Base-by-base conservation (phyloP, 805 yeast species). In the Yamadazyma sp. region DNA sequence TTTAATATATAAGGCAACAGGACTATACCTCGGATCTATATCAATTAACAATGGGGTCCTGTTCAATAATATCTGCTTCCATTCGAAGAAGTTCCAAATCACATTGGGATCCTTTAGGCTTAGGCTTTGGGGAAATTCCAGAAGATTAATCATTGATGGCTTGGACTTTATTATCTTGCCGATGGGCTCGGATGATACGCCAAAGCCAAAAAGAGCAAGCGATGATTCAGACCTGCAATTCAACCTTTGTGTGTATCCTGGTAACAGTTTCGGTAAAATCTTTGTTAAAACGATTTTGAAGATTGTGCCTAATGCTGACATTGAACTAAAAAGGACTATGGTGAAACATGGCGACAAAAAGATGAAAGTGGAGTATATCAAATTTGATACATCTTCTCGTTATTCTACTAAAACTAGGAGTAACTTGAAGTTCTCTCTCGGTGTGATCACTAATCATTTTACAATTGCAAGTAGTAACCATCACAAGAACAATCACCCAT, bases 41-140 rank as follows among this genome's bases (percentile, higher is more conserved):
- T 41, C 64, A 12, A 52, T 67, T 25, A 64, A 60, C 45, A 67
- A 67, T 44, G 73, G 73, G 8, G 37, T 68, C 2, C 61, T 52
- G 61, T 48, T 66, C 45, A 63, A 65, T 42, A 49, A 58, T 3
- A 46, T 68, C 16, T 33, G 51, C 4, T 35, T 59, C 37, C 35
- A 35, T 8, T 39, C 47, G 15, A 41, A 38, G 18, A 35, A 31
- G 18, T n/a, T 38, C n/a, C 16, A 32, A 12, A 11, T 67, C 1
- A 17, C 37, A 3, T 31, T 61, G 5, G 42, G 48, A 8, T 53
- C 62, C 10, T 29, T 64, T 2, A 43, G 68, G 15, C 45, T 67
- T 21, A 46, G 65, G 25, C 50, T 66, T 13, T 68, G 73, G 73
- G 71, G 72, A 5, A 64, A 60, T 34, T 43, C 62, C 13, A 44